Evolutionary conservation across 2,329 filamentous ascomycete species (phyloP), one percentile per base, ranked within the genome.

Genomic region (Diaporthe ampelina): DNA sequence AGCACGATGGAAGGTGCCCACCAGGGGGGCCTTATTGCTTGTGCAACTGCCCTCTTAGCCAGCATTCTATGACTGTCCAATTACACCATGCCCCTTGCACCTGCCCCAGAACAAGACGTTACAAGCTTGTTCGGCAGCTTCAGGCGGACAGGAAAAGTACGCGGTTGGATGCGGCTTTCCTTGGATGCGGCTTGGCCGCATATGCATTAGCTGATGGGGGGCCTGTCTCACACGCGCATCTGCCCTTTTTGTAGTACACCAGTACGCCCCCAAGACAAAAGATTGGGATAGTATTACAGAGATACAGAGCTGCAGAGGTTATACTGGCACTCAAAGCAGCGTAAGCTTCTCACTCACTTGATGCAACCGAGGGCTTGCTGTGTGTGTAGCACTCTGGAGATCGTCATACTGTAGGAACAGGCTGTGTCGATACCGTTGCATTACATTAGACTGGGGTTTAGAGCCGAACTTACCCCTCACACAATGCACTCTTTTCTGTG

Each of bases 381-480:
- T 45, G 50, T 37, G 50, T 13, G 54, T 10, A 26, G 35, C 24
- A 24, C 19, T 43, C 19, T 5, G 40, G 29, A 17, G 4, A 45
- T 24, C 37, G 24, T 63, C 43, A 21, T 50, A 35, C 26, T 15
- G 48, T 43, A 19, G 40, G 15, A 43, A 48, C 61, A 50, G 43
- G 17, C 19, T n/a, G 2, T 35, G 24, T 68, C 45, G 26, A 54
- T 5, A 40, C 63, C 48, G 63, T 68, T 68, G 63, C 63, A 68
- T 68, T 50, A 54, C 48, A 68, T 68, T 54, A 68, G 63, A 54
- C 63, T 4, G 15, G 45, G 63, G 48, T 40, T 68, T 54, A 68
- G 45, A 68, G 63, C 63, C 63, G 48, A 54, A 37, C 37, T 54
- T 54, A 68, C 63, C 63, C 63, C 63, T 68, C 63, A 68, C 63